phyloP scores from a whole-genome alignment of 148 eudicot species.

The Amaranthus cruentus region DNA sequence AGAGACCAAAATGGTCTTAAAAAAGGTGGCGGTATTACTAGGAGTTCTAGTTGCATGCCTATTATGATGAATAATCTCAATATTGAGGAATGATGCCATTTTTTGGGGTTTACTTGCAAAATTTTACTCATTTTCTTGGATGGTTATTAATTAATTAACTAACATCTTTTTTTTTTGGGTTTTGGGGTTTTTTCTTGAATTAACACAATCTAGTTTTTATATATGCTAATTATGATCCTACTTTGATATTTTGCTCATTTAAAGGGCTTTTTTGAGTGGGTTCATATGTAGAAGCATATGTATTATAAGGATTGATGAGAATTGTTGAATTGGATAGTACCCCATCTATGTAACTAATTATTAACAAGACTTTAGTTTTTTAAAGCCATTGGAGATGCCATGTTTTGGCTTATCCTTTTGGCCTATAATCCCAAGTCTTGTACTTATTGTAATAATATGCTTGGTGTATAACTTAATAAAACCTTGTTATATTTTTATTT shows the following conservation, averaged over 20 bases:
- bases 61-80: slow-evolving; percentile 39
- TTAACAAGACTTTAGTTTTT: neutral
- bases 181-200: neutral
- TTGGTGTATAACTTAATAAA: too few species aligned
- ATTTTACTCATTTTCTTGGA: too few species aligned
- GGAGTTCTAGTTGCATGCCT: slow-evolving; percentile 87
- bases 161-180: too few species aligned
- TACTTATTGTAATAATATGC: too few species aligned
- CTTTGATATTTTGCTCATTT: slow-evolving; percentile 1
- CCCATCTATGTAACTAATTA: neutral
- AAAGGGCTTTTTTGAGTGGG: slow-evolving; percentile 17
- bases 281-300: neutral
- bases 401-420: too few species aligned
- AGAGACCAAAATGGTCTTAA: slow-evolving; percentile 40
- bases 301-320: neutral
- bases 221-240: slow-evolving; percentile 3
- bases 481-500: too few species aligned
- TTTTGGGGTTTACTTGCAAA: neutral
- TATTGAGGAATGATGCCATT: neutral
- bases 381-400: too few species aligned
- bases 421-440: too few species aligned
- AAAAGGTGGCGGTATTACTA: slow-evolving; percentile 43
- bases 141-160: too few species aligned
- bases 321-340: neutral
- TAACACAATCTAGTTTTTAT: neutral